phyloP scores from a whole-genome alignment of 768 basidiomycete genomes.

The Trametes cingulata region DNA sequence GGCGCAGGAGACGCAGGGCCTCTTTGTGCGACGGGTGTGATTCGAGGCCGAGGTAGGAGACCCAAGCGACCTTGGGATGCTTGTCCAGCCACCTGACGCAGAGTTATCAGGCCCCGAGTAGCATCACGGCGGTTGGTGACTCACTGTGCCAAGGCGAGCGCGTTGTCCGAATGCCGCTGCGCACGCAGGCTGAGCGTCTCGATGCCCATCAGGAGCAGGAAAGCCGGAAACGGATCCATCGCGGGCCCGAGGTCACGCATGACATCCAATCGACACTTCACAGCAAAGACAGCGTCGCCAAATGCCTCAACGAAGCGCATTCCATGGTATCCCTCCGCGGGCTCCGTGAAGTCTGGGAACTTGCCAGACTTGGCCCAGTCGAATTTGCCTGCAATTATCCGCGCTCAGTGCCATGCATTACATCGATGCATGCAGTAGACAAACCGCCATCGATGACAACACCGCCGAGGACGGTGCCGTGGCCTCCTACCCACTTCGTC shows the following conservation, averaged over 20 bases:
- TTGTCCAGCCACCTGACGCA: conserved; percentile 50
- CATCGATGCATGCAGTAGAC: conserved; percentile 12
- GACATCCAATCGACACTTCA: conserved; percentile 64
- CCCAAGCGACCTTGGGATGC: conserved; percentile 73
- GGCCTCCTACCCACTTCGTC: conserved; percentile 85
- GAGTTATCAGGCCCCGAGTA: neutral
- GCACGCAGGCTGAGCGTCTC: conserved; percentile 78
- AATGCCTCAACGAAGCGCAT: conserved; percentile 67
- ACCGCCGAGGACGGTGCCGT: conserved; percentile 79
- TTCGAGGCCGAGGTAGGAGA: conserved; percentile 73
- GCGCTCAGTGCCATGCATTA: neutral
- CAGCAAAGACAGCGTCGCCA: conserved; percentile 61
- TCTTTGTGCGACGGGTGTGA: conserved; percentile 60
- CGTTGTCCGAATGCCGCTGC: conserved; percentile 72
- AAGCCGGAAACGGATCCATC: conserved; percentile 75
- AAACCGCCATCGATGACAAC: conserved; percentile 72
- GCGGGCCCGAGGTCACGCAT: conserved; percentile 68
- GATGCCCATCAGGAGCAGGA: conserved; percentile 73
- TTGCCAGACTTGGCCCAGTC: conserved; percentile 68
- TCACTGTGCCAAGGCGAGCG: conserved; percentile 63
- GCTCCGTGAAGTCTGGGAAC: conserved; percentile 76
- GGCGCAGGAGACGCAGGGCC: conserved; percentile 58
- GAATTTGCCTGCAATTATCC: conserved; percentile 55
- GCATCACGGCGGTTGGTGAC: conserved; percentile 9
- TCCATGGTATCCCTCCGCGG: conserved; percentile 78